Evolutionary conservation across 2,329 filamentous ascomycete species (phyloP).

Genomic region (Sporothrix pseudoabietina): DNA sequence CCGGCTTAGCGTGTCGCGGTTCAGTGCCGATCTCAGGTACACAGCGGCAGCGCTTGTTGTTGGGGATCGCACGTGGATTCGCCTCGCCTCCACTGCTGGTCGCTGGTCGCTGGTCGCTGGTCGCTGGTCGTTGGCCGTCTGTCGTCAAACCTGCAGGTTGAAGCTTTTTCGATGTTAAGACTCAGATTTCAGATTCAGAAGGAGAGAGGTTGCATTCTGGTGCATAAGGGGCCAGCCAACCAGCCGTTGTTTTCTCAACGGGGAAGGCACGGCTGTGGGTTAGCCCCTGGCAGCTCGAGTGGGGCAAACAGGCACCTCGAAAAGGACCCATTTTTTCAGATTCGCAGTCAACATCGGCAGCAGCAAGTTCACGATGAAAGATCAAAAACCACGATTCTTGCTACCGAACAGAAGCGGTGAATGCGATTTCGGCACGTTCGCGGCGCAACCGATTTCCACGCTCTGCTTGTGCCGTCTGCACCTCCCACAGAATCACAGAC

Average conservation of each 20-base stretch:
- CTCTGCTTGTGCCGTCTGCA: not conserved
- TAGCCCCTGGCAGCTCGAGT: constrained; percentile 20
- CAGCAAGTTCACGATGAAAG: too few relatives aligned
- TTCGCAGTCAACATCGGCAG: not conserved
- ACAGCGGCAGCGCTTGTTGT: not conserved
- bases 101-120: not conserved
- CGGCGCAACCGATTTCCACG: not conserved
- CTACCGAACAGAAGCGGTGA: too few relatives aligned
- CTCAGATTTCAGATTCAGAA: not conserved
- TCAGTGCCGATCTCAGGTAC: not conserved
- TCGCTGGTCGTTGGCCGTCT: not conserved
- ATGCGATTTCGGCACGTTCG: not conserved
- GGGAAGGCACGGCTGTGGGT: constrained; percentile 20
- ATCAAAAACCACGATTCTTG: not conserved
- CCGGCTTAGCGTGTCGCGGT: constrained; percentile 12
- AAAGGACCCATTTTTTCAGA: not conserved
- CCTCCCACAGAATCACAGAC: not conserved
- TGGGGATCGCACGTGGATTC: not conserved
- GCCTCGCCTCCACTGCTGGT: not conserved
- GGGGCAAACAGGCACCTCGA: constrained; percentile 2
- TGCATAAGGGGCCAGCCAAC: constrained; percentile 1
- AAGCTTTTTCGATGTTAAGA: not conserved
- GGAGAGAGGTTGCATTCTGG: not conserved
- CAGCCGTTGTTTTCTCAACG: not conserved
- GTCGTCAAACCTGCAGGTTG: not conserved